Conservation (phyloP, 139 green algal genomes). For the Micromonas commoda region DNA sequence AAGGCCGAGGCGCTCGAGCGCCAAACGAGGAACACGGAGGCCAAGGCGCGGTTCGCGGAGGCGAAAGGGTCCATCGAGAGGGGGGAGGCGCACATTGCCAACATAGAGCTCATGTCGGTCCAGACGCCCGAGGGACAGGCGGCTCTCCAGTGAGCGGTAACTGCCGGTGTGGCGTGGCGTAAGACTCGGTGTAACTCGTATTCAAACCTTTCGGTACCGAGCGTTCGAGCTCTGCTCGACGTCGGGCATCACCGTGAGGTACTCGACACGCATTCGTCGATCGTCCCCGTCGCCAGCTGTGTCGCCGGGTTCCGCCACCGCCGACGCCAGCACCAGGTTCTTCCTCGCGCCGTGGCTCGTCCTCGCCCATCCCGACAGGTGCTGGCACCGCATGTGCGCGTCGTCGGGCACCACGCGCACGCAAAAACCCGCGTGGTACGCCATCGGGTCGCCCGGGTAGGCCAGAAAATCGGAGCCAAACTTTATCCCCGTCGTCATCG, state of each 20-base stretch:
- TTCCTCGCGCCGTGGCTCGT: neutral
- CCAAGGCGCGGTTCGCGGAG: neutral
- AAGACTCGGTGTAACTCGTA: too few relatives aligned
- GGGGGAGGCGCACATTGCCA: neutral
- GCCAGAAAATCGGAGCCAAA: slow-evolving; percentile 39
- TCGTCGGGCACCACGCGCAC: slow-evolving; percentile 20
- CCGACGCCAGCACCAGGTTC: neutral
- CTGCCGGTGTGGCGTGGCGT: too few relatives aligned
- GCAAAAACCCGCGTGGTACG: slow-evolving; percentile 31
- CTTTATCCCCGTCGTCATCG: slow-evolving; percentile 35
- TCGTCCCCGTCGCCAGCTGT: neutral
- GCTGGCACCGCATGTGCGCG: neutral
- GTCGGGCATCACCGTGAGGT: neutral
- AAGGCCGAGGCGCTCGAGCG: neutral
- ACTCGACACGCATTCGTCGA: neutral
- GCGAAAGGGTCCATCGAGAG: neutral
- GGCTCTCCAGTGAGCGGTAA: neutral
- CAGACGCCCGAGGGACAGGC: neutral
- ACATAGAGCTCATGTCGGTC: neutral
- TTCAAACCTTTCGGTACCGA: too few relatives aligned
- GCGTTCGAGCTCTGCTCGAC: neutral
- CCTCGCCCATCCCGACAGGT: neutral
- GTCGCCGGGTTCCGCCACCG: neutral
- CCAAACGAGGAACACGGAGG: neutral
- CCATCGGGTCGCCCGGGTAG: slow-evolving; percentile 35